Conservation (phyloP, 1,284 basidiomycete species). For the Heterobasidion parviporum region DNA sequence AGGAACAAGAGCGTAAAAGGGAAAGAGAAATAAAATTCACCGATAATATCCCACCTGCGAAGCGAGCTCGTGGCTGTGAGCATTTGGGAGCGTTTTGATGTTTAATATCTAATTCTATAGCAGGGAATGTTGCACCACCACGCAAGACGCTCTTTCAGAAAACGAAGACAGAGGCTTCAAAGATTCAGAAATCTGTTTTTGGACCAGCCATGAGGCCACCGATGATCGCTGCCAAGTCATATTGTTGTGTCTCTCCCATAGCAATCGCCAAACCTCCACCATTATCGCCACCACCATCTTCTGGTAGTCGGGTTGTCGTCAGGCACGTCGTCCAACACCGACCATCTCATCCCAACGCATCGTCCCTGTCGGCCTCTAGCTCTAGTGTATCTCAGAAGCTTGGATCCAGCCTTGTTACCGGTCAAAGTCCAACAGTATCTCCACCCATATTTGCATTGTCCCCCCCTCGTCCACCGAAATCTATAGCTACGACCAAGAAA, state of each 20-base stretch:
- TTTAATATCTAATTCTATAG: conserved; percentile 6
- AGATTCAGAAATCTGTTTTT: conserved; percentile 55
- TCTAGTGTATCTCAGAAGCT: background rate
- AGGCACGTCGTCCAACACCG: conserved; percentile 17
- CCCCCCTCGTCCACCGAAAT: background rate
- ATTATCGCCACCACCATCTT: conserved; percentile 18
- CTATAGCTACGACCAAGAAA: conserved; percentile 32
- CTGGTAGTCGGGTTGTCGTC: conserved; percentile 22
- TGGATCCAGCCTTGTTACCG: background rate
- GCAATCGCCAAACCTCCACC: conserved; percentile 26
- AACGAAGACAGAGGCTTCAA: conserved; percentile 59
- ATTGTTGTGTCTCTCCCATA: conserved; percentile 29
- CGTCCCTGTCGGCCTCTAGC: conserved; percentile 6
- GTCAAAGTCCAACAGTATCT: background rate
- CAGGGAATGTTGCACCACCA: conserved; percentile 40
- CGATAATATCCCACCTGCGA: conserved; percentile 52
- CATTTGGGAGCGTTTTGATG: conserved; percentile 6
- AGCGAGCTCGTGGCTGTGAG: conserved; percentile 52
- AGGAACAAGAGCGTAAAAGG: conserved; percentile 63
- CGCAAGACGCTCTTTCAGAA: conserved; percentile 72
- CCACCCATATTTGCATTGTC: background rate
- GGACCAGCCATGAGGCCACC: conserved; percentile 40
- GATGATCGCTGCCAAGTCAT: conserved; percentile 36
- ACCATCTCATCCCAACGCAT: conserved; percentile 6
- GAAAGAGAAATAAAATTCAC: conserved; percentile 66